Evolutionary conservation across 208 protist species (phyloP), one percentile per base, ranked within the genome.

Genomic region (Tritrichomonas foetus): DNA sequence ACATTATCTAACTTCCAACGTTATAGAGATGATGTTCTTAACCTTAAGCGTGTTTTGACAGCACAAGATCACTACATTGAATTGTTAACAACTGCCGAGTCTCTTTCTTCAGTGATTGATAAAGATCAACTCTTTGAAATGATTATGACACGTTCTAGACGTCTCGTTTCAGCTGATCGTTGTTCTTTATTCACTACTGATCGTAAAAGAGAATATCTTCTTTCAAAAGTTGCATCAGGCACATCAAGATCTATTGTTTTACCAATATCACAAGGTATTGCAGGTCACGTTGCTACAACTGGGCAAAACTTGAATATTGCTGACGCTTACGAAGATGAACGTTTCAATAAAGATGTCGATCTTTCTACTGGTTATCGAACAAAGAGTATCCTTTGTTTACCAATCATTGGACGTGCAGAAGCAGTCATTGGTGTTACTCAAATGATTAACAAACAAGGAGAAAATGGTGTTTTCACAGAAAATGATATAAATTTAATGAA

Each of bases 321-420:
- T 50, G 95, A 96, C 75, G 96, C 96, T 25, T 96, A 96, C 61
- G n/a, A 55, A 57, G 96, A 96, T 75, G 8, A 13, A 25, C 64
- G 96, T 36, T 96, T 96, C 94, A 96, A 96, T 66, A 75, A 66
- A 30, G 89, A 94, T 66, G 92, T 96, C 66, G 96, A 96, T 94
- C 27, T 72, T 33, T 69, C 64, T 25, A 96, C 96, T 49, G 96
- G 96, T 50, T 96, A 96, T 92, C 66, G 94, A 64, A 96, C 96
- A 9, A 69, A 93, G 14, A 94, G 57, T 47, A 93, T 97, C 36
- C 80, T 97, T 0, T 96, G 95, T 94, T 44, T 96, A 22, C 95
- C 96, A 30, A 95, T 97, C 39, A 89, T 89, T 39, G 78, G 78
- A 11, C 33, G 78, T 57, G 78, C 47, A 27, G 78, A 89, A 50